Conservation (phyloP, 2,329 filamentous ascomycete species). For the Fusarium sp. region DNA sequence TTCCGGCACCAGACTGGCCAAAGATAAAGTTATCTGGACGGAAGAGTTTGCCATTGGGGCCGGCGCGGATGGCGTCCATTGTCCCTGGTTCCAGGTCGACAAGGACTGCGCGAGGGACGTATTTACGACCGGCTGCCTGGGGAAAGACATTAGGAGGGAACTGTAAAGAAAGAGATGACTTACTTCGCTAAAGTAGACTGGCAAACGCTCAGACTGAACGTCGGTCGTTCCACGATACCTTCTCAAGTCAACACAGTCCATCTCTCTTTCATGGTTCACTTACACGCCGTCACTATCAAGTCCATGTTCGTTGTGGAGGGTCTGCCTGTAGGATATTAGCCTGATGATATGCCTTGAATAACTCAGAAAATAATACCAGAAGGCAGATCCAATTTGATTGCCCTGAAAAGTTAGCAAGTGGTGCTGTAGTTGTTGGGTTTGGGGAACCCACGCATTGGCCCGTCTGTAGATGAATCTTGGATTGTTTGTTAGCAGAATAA, state of each 20-base stretch:
- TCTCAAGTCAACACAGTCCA: neutral
- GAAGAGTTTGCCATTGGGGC: constrained; percentile 98
- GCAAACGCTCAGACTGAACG: neutral
- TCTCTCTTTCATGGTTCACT: neutral
- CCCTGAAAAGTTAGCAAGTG: neutral
- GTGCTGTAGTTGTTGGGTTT: neutral
- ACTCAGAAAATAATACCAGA: neutral
- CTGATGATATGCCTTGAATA: neutral
- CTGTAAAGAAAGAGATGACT: neutral
- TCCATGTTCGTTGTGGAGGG: neutral
- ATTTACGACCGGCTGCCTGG: neutral
- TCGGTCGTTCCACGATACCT: neutral
- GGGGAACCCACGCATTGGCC: neutral
- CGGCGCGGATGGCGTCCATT: constrained; percentile 57
- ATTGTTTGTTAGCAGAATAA: neutral
- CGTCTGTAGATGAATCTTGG: constrained; percentile 1
- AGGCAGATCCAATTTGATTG: neutral
- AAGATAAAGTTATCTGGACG: constrained; percentile 99
- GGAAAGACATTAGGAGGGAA: neutral
- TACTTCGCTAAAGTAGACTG: neutral
- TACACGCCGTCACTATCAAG: neutral
- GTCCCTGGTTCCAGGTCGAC: neutral
- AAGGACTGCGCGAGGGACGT: neutral
- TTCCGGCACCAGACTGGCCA: constrained; percentile 98
- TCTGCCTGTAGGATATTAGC: neutral